Base-by-base conservation (phyloP, 805 yeast species). In the Debaryomyces prosopidis region DNA sequence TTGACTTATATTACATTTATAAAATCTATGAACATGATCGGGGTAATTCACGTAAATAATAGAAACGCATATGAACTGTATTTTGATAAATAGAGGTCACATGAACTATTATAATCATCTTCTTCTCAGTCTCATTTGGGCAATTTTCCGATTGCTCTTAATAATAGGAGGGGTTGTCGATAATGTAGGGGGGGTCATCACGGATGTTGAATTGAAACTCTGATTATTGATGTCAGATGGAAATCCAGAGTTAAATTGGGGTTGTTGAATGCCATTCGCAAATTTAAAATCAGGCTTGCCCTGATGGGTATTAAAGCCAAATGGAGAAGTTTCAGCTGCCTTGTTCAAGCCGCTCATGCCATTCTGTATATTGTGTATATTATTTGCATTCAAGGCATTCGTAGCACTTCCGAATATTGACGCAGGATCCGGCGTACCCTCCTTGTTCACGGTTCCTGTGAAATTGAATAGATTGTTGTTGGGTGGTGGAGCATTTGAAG, bases 51-150 rank as follows among this genome's bases (percentile, higher is more conserved):
- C 40, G 31, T 15, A 26, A 27, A 27, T 16, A 38, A 28, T 16
- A 16, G 14, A 11, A 16, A 16, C 16, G 23, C 23, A 34, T 34
- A 16, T 34, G 23, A 34, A 12, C 12, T 11, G 5, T 15, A n/a
- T 16, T 16, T 14, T 12, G 23, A 15, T 16, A 34, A 4, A 17
- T 17, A 35, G 38, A 12, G 7, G 23, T 36, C 28, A 20, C 34
- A 26, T 16, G 17, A 27, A 35, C 42, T 38, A 44, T 38, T 48
- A 23, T 23, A 3, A 23, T 23, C 26, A 58, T 20, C 63, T 48
- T 48, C 65, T 57, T 51, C 71, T 59, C 45, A 51, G 62, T 39
- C 72, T 57, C 68, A 66, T 65, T 39, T 58, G 68, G 14, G 72
- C 72, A 32, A 66, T 58, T 43, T 54, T 63, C 10, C 72, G 53